phyloP scores from a whole-genome alignment of 202 grass and related monocot genomes.

The Musa balbisiana region DNA sequence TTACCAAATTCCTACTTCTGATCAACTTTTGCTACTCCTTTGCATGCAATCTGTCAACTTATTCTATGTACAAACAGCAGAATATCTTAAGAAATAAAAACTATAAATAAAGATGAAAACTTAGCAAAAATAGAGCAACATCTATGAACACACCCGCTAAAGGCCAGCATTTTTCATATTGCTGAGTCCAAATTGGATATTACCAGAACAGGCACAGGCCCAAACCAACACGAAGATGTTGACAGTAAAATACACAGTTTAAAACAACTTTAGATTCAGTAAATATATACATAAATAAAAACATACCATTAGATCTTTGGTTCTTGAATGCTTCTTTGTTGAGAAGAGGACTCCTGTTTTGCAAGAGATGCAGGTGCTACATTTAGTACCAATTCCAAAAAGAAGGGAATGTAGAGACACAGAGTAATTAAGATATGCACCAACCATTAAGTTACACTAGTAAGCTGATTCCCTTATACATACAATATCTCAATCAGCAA shows the following conservation, averaged over 20 bases:
- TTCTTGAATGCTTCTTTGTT: constrained; percentile 98
- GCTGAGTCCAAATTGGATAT: background rate
- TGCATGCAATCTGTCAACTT: background rate
- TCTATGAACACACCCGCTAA: background rate
- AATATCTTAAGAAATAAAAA: background rate
- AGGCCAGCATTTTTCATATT: background rate
- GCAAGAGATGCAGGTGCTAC: background rate
- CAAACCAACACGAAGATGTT: background rate
- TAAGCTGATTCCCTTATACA: background rate
- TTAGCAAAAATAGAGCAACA: background rate
- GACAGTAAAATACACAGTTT: background rate
- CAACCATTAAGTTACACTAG: background rate
- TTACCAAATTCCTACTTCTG: no score
- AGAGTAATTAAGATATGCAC: background rate
- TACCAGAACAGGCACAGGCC: background rate
- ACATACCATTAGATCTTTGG: constrained; percentile 90
- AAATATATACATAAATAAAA: constrained; percentile 8
- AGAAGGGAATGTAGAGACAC: background rate
- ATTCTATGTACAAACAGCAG: background rate
- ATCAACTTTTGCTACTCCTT: no score
- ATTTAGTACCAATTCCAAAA: background rate
- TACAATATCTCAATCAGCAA: no score
- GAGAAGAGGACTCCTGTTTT: constrained; percentile 78
- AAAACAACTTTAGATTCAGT: constrained; percentile 16
- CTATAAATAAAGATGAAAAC: background rate